Conservation (phyloP, 805 yeast species). For the Myxozyma vanderwaltii region DNA sequence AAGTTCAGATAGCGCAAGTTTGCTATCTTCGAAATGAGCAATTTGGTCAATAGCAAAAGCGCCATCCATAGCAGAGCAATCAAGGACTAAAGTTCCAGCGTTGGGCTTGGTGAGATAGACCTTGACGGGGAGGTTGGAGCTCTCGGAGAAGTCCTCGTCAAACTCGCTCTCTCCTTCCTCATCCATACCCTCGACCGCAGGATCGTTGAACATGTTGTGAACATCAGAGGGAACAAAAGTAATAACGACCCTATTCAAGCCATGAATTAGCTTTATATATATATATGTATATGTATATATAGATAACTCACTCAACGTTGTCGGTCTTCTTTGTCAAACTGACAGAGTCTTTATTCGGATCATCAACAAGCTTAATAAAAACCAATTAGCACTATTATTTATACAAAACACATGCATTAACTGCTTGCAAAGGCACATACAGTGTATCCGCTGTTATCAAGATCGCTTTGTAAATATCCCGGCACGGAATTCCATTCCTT, state of each 20-base stretch:
- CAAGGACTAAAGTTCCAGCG: constrained; percentile 22
- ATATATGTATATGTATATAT: neutral
- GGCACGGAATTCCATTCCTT: constrained; percentile 9
- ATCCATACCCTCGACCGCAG: neutral
- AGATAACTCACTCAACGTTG: neutral
- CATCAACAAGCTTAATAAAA: constrained; percentile 3
- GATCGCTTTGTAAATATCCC: constrained; percentile 1
- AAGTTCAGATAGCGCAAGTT: constrained; percentile 12
- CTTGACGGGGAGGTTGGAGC: constrained; percentile 17
- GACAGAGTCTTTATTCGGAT: constrained; percentile 1
- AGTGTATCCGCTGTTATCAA: constrained; percentile 12
- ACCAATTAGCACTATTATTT: neutral
- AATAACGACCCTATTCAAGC: constrained; percentile 5
- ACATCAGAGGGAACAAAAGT: constrained; percentile 26
- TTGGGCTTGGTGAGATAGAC: constrained; percentile 21
- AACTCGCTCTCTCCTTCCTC: constrained; percentile 16
- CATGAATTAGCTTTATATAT: neutral
- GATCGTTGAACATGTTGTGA: constrained; percentile 3
- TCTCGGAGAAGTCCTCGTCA: constrained; percentile 9
- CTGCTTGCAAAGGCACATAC: neutral
- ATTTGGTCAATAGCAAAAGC: constrained; percentile 17
- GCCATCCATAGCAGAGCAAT: constrained; percentile 5
- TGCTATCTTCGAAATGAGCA: constrained; percentile 16
- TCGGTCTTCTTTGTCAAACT: neutral
- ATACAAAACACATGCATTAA: neutral